These are phyloP conservation scores for Houttuynia cordata DNA, from an alignment of 164 flowering plant genomes.

Conservation along the genomic window DNA sequence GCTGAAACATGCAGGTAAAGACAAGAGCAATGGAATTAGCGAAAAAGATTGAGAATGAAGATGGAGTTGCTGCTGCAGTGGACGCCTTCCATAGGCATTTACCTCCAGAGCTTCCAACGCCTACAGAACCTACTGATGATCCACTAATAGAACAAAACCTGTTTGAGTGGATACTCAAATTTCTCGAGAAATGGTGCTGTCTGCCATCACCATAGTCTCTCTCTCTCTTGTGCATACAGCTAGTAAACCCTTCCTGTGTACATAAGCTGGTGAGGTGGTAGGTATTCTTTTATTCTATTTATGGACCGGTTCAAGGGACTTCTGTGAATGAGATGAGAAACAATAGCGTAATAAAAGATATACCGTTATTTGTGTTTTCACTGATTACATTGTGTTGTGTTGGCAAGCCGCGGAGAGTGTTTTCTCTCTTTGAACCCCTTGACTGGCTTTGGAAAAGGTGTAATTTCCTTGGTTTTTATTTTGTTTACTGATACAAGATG, in stretches of 20 bases:
- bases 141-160: conserved; percentile 27
- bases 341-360: not conserved
- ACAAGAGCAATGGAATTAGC: conserved; percentile 55
- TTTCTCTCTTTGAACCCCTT: no score
- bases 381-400: no score
- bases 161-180: conserved; percentile 49
- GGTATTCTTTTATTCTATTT: not conserved
- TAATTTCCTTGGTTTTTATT: no score
- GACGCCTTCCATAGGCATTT: conserved; percentile 81
- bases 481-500: no score
- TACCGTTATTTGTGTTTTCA: not conserved
- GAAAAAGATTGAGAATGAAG: conserved; percentile 63
- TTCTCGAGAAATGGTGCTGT: conserved; percentile 51
- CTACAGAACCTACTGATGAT: conserved; percentile 21
- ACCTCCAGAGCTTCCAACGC: conserved; percentile 54
- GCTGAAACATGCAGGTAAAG: conserved; percentile 44
- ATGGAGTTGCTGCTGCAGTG: conserved; percentile 85
- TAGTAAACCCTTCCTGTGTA: not conserved
- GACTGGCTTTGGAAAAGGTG: no score
- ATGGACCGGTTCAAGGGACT: not conserved
- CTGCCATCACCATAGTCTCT: conserved; percentile 16
- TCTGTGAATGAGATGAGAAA: not conserved
- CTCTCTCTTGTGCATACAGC: not conserved
- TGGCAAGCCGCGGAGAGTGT: no score
- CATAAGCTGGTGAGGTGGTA: not conserved